phyloP scores from a whole-genome alignment of 495 filamentous ascomycete genomes.

The Penicillium waksmanii region DNA sequence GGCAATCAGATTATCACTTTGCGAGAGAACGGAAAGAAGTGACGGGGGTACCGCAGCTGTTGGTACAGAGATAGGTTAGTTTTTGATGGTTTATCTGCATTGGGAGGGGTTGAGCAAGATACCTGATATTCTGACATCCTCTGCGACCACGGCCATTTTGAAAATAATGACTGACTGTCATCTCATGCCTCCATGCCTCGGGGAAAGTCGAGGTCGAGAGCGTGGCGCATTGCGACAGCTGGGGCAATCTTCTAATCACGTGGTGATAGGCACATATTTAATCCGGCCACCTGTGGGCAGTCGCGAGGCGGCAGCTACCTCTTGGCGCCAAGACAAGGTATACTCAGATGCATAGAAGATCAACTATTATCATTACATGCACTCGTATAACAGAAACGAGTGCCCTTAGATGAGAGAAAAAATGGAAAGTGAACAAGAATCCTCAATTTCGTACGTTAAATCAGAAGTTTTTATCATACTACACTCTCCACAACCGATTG shows the following conservation, averaged over 20 bases:
- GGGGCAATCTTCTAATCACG: conserved; percentile 28
- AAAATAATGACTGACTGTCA: background rate
- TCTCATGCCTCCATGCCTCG: conserved; percentile 15
- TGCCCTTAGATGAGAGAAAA: too few relatives aligned
- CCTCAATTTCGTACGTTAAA: too few relatives aligned
- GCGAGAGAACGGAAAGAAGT: conserved; percentile 30
- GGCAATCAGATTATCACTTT: conserved; percentile 13
- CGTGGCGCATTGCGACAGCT: conserved; percentile 11
- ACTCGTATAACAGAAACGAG: too few relatives aligned
- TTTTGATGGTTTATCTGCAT: background rate
- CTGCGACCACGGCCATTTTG: conserved; percentile 35
- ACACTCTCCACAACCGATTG: too few relatives aligned
- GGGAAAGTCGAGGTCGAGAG: background rate
- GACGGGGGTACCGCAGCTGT: conserved; percentile 32
- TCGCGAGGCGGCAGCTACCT: background rate
- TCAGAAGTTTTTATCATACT: too few relatives aligned
- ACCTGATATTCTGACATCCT: conserved; percentile 31
- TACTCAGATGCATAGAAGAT: background rate
- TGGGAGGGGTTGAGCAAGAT: background rate
- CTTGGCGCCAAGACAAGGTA: background rate
- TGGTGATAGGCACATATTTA: conserved; percentile 25
- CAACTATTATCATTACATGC: too few relatives aligned
- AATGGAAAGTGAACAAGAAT: too few relatives aligned
- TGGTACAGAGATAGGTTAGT: conserved; percentile 15
- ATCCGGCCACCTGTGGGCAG: conserved; percentile 2